A percentile compares a stretch with the other conserved stretches of the same genome.
These are phyloP conservation scores for Canariomyces notabilis DNA, from an alignment of 2,329 filamentous ascomycete species.

Conservation along the genomic window DNA sequence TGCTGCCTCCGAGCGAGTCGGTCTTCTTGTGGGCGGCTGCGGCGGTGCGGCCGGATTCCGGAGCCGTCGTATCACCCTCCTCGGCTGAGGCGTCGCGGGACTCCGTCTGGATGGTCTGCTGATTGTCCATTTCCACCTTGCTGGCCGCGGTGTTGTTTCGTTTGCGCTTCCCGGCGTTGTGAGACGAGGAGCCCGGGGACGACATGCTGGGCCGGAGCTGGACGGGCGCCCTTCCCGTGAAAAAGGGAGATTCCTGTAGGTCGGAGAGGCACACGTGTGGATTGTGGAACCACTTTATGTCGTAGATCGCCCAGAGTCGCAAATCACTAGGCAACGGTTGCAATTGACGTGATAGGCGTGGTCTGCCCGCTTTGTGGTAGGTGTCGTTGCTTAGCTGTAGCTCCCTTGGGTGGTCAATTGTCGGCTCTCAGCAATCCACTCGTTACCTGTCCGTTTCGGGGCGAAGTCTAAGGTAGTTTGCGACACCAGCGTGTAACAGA, in stretches of 20 bases:
- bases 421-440: too few species aligned
- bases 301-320: too few species aligned
- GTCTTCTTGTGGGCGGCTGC: conserved; percentile 51
- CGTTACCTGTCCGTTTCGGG: neutral
- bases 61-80: conserved; percentile 69
- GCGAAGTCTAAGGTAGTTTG: neutral
- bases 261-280: too few species aligned
- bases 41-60: conserved; percentile 45
- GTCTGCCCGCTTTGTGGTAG: too few species aligned
- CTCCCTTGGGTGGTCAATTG: too few species aligned
- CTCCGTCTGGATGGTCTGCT: conserved; percentile 54
- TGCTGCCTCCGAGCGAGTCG: conserved; percentile 35
- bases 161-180: conserved; percentile 69
- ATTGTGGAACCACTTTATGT: too few species aligned
- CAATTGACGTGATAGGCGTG: too few species aligned
- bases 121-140: conserved; percentile 44
- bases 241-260: conserved; percentile 2
- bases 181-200: conserved; percentile 50
- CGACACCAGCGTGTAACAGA: neutral
- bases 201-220: conserved; percentile 45
- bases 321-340: too few species aligned
- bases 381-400: too few species aligned
- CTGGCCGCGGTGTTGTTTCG: conserved; percentile 48
- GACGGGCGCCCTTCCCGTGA: neutral
- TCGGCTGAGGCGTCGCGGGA: conserved; percentile 80